phyloP scores from a whole-genome alignment of 2,329 filamentous ascomycete species.

The Penicillium sp. region DNA sequence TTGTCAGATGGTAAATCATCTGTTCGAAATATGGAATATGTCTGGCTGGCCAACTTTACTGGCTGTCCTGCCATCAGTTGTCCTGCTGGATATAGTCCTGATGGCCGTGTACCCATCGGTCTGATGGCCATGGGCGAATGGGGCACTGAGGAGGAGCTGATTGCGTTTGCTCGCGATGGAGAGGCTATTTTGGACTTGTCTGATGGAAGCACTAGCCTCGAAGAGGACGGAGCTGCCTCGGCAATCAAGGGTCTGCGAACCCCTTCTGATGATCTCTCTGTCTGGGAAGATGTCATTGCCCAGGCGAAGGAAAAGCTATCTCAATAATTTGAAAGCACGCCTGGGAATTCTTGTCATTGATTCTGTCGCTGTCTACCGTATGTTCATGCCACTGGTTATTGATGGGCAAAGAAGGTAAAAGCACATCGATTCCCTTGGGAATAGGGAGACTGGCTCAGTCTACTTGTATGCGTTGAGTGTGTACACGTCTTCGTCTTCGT shows the following conservation, averaged over 20 bases:
- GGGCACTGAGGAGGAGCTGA: slow-evolving; percentile 53
- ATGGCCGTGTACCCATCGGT: slow-evolving; percentile 48
- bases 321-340: not conserved
- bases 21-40: slow-evolving; percentile 79
- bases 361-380: not conserved
- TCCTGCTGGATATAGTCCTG: slow-evolving; percentile 69
- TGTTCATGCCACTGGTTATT: not conserved
- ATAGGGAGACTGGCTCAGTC: not conserved
- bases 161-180: slow-evolving; percentile 54
- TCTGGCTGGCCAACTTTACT: slow-evolving; percentile 79
- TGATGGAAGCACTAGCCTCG: slow-evolving; percentile 10
- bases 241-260: slow-evolving; percentile 26
- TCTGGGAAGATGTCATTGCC: slow-evolving; percentile 42
- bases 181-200: slow-evolving; percentile 47
- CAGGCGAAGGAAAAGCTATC: slow-evolving; percentile 17
- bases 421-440: not conserved
- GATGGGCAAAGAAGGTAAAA: not conserved
- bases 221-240: slow-evolving; percentile 4
- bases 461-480: no score
- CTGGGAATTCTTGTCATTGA: not conserved
- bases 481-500: no score
- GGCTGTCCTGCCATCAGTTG: slow-evolving; percentile 74
- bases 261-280: slow-evolving; percentile 27
- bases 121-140: slow-evolving; percentile 57
- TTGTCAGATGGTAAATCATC: slow-evolving; percentile 70